Base-by-base conservation (phyloP, 371 early-diverging fungal genomes). In the Actinomortierella wolfii region DNA sequence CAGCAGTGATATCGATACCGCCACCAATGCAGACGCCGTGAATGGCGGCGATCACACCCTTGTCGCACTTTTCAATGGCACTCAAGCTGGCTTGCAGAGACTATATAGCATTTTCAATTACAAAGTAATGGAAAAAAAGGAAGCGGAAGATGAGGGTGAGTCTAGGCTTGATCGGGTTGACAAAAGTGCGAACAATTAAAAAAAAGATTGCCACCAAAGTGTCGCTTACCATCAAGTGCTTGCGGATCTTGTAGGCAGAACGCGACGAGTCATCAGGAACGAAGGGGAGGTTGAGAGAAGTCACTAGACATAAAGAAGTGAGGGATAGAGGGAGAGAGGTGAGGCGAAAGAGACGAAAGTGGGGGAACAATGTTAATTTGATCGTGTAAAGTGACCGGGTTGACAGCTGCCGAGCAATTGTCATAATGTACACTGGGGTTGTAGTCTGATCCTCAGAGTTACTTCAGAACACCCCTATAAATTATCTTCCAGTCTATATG, bases 21-120 rank as follows among this genome's bases (percentile, higher is more conserved):
- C 87, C 93, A 21, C 98, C 98, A 62, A 95, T 84, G 69, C 97
- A 96, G 1, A 81, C 86, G 51, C 88, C 89, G 54, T 97, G 94
- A 51, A 97, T 79, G n/a, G 89, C 94, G 11, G 88, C 92, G 64
- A 98, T 89, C 4, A 97, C 95, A 18, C 97, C 95, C 63, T 91
- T 89, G 60, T 86, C 78, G 69, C 97, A 97, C 25, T 66, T 51
- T 71, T 96, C 97, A 52, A 96, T 86, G 13, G 90, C 86, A 14
- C 87, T 86, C 52, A 93, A 76, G 14, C 86, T 77, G 40, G 76
- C 82, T 81, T 94, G 94, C 57, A 87, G 82, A 17, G 76, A 50
- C 83, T 78, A 41, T 46, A 28, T 24, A 29, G 23, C 21, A 28
- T 20, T 8, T 59, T 17, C n/a, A 46, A 42, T n/a, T 54, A 23